These are phyloP conservation scores for Samsoniella hepiali DNA, from an alignment of 2,329 filamentous ascomycete genomes.

Conservation along the genomic window DNA sequence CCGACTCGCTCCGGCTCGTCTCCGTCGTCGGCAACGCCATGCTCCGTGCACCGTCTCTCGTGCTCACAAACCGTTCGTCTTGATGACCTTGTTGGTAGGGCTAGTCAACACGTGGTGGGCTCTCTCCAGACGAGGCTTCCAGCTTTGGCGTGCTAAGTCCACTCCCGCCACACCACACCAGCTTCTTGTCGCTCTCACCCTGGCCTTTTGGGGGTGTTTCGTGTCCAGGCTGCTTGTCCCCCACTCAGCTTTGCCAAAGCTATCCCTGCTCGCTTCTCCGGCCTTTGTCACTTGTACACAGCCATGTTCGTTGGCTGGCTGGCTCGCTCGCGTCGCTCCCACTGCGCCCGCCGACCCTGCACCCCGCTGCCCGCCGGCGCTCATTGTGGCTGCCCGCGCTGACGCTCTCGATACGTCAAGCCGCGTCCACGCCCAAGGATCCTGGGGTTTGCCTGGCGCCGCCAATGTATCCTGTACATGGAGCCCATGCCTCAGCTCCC, in stretches of 20 bases:
- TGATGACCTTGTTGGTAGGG: constrained; percentile 11
- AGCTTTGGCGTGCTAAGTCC: constrained; percentile 13
- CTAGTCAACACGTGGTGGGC: constrained; percentile 18
- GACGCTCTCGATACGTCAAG: constrained; percentile 10
- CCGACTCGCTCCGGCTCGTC: not conserved
- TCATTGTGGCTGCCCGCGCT: constrained; percentile 12
- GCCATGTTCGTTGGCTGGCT: constrained; percentile 17
- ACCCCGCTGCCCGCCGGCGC: constrained; percentile 1
- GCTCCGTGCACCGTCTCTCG: not conserved
- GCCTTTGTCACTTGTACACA: constrained; percentile 15
- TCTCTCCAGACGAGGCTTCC: constrained; percentile 19
- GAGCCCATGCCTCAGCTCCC: constrained; percentile 12
- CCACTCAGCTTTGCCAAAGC: constrained; percentile 11
- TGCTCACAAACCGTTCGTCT: not conserved
- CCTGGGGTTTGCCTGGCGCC: constrained; percentile 15
- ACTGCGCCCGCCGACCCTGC: not conserved
- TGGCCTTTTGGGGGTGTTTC: constrained; percentile 4
- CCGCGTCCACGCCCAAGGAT: constrained; percentile 3
- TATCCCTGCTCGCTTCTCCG: constrained; percentile 10
- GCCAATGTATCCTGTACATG: constrained; percentile 15
- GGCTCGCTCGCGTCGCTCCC: not conserved
- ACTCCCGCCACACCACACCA: constrained; percentile 15
- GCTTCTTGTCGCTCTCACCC: not conserved
- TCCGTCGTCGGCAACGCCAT: not conserved
- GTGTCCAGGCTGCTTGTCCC: constrained; percentile 6